These are phyloP conservation scores for Fusarium sp. DNA, from an alignment of 2,329 filamentous ascomycete species.

Conservation along the genomic window DNA sequence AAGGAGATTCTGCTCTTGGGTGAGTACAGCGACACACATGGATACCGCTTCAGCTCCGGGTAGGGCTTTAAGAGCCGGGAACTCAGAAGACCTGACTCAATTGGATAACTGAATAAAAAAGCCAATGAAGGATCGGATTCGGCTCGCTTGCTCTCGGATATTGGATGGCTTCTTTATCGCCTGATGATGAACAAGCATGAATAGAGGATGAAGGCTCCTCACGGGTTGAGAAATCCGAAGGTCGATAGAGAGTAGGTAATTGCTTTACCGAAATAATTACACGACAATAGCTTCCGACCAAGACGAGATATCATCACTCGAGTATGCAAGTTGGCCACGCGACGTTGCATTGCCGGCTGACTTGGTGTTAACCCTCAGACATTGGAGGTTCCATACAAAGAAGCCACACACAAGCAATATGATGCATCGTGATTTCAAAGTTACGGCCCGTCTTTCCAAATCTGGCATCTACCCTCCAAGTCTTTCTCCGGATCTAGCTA, in stretches of 20 bases:
- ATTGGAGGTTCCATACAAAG: background rate
- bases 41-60: background rate
- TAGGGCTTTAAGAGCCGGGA: background rate
- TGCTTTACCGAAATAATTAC: background rate
- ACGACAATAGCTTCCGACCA: background rate
- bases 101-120: background rate
- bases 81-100: background rate
- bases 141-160: background rate
- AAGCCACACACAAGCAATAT: background rate
- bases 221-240: background rate
- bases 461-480: background rate
- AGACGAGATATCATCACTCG: background rate
- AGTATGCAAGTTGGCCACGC: background rate
- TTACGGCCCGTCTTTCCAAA: slow-evolving; percentile 17
- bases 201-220: background rate
- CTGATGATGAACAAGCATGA: too few species aligned
- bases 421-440: slow-evolving; percentile 20
- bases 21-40: background rate
- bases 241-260: background rate
- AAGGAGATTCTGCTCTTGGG: background rate
- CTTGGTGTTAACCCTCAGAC: background rate
- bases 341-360: background rate
- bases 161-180: background rate
- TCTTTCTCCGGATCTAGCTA: slow-evolving; percentile 30
- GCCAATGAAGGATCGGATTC: background rate